A percentile compares a stretch with the other conserved stretches of the same genome.
Evolutionary conservation across 805 yeast genomes (phyloP).

Genomic region (Jamesozyma jinghongensis): DNA sequence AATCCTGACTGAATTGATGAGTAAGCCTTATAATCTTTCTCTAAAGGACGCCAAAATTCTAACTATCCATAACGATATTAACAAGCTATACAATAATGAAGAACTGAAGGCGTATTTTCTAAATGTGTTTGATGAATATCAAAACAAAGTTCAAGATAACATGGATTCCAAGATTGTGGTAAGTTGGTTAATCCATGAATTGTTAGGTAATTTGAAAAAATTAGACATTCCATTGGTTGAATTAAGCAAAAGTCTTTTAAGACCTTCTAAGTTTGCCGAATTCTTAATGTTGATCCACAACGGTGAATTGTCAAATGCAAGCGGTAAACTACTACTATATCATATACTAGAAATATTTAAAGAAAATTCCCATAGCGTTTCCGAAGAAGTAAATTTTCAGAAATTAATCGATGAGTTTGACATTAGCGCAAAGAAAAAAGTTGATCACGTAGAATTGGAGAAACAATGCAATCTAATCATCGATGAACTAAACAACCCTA

Average conservation of each 20-base stretch:
- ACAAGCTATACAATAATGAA: slow-evolving; percentile 18
- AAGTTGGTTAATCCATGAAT: slow-evolving; percentile 78
- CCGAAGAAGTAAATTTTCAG: slow-evolving; percentile 22
- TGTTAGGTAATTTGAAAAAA: slow-evolving; percentile 59
- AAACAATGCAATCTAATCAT: slow-evolving; percentile 40
- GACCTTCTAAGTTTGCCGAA: slow-evolving; percentile 42
- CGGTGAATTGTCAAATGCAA: slow-evolving; percentile 47
- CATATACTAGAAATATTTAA: slow-evolving; percentile 48
- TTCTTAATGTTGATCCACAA: slow-evolving; percentile 44
- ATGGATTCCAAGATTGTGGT: slow-evolving; percentile 38
- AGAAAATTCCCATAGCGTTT: slow-evolving; percentile 21
- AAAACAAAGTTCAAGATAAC: slow-evolving; percentile 18
- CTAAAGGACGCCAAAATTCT: slow-evolving; percentile 70
- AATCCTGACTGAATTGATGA: slow-evolving; percentile 37
- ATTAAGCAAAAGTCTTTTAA: slow-evolving; percentile 21
- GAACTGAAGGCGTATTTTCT: slow-evolving; percentile 46
- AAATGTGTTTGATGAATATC: slow-evolving; percentile 30
- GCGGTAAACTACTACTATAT: slow-evolving; percentile 56
- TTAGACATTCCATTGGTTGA: slow-evolving; percentile 32
- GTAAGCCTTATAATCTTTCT: slow-evolving; percentile 45
- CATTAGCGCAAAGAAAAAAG: slow-evolving; percentile 29
- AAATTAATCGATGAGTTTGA: slow-evolving; percentile 48
- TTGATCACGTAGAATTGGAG: slow-evolving; percentile 30
- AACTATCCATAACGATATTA: slow-evolving; percentile 34
- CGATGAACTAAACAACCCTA: slow-evolving; percentile 32